Base-by-base conservation (phyloP, 192 early-diverging fungal genomes). In the Entomortierella beljakovae region DNA sequence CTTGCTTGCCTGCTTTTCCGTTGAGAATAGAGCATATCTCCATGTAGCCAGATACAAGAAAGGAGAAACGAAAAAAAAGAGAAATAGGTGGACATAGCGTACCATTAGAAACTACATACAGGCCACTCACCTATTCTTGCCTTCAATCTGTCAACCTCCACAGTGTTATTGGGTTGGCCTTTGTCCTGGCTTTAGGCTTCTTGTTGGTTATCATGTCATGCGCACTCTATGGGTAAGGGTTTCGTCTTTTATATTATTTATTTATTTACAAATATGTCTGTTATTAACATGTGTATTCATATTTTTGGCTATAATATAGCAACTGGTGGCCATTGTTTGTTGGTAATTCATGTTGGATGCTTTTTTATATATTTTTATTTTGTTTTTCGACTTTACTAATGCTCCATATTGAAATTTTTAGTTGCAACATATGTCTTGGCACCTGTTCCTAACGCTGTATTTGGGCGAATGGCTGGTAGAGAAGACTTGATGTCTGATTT, bases 271-370 rank as follows among this genome's bases (percentile, higher is more conserved):
- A 34, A 34, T 57, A 57, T 20, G 4, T 57, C 6, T 57, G 51
- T 2, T 20, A 15, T 46, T 46, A 46, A 11, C 7, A 20, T 16
- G 11, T 20, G 20, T 20, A 11, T 46, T 16, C 20, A 46, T 11
- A 3, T 2, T 15, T 46, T 20, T 46, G 15, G 3, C 43, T 46
- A 3, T 16, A 26, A 13, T 26, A 57, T 57, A 95, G 94, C 74
- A 98, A 96, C 80, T 99, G 97, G 97, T 94, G 94, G 88, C 95
- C 96, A 20, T 84, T 99, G 42, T 88, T 96, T 42, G 96, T 98
- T 43, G 89, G 88, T 88, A 83, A 57, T 72, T 22, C 23, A 46
- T 16, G 2, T 18, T n/a, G 20, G 55, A n/a, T 46, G 43, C 15
- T 5, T 20, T 46, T 46, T 46, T 20, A 46, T 46, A 34, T 16